Base-by-base conservation (phyloP, 179 eudicot genomes). In the Vitellaria paradoxa region DNA sequence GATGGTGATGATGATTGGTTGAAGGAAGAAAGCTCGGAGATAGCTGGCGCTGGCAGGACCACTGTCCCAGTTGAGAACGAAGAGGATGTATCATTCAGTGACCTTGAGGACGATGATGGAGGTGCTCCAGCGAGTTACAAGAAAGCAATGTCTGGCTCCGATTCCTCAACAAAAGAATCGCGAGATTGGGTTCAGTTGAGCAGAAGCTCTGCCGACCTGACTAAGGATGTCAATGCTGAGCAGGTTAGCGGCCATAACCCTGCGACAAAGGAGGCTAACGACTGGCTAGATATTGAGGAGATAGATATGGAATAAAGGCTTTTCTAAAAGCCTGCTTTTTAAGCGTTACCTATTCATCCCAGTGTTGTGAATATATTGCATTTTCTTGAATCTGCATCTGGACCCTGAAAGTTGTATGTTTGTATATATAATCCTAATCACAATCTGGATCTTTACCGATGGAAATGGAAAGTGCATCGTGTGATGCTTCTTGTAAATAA, bases 1-100 rank as follows among this genome's bases (percentile, higher is more conserved):
- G 97, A 93, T 45, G 95, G 88, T 74, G 89, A 74, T 14, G 98
- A 90, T 81, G 98, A 90, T 76, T 93, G 98, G 98, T 80, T 93
- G 42, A 86, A 91, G 84, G 99, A 93, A 81, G 97, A 91, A 79
- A 84, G 78, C 70, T 53, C 86, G 21, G 97, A 91, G 74, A 62
- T 70, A 23, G 81, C 69, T 59, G 81, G 84, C 42, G 74, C 80
- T 21, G 81, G 83, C 11, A 84, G 82, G 53, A 82, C 80, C 8
- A 77, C 85, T 12, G 78, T 88, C 47, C 87, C 87, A 61, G 26
- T 88, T 10, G 90, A 82, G 65, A 84, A 88, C 66, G 88, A 87
- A 20, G 94, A 89, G 24, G 97, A 30, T 30, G 37, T 30, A 30
- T 30, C 37, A 30, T 30, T 30, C 37, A 30, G 37, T 30, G 37